phyloP scores from a whole-genome alignment of 2,329 filamentous ascomycete species.

The Sporothrix protearum region DNA sequence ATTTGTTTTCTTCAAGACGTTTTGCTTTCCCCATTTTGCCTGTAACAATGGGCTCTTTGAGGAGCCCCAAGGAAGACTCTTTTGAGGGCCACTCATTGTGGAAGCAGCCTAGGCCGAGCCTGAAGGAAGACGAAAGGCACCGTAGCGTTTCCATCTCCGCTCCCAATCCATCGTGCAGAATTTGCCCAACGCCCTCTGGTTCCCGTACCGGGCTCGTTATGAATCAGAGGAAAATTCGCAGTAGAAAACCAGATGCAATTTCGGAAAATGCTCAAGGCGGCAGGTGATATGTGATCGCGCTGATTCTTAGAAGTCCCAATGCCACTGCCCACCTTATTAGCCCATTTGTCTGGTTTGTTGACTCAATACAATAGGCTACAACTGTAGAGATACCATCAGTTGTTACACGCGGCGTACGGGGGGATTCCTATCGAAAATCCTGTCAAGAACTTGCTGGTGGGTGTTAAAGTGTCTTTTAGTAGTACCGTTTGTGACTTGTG shows the following conservation, averaged over 20 bases:
- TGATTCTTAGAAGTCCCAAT: background rate
- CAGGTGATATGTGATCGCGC: background rate
- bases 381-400: background rate
- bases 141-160: background rate
- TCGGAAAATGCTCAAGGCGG: background rate
- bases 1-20: background rate
- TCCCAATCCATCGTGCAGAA: background rate
- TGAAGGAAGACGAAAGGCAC: background rate
- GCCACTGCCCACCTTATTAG: background rate
- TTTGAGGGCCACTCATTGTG: background rate
- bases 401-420: background rate
- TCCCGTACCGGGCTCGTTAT: background rate
- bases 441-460: background rate
- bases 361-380: background rate
- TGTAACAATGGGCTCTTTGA: background rate
- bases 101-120: background rate
- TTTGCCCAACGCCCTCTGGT: background rate
- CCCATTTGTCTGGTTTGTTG: background rate
- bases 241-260: background rate
- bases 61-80: background rate
- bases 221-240: background rate
- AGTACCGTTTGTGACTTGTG: background rate
- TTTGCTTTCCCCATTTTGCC: background rate
- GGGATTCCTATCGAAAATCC: background rate
- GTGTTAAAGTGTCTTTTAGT: background rate